Conservation (phyloP, 805 yeast genomes). For the Hemisphaericaspora nanyangensis region DNA sequence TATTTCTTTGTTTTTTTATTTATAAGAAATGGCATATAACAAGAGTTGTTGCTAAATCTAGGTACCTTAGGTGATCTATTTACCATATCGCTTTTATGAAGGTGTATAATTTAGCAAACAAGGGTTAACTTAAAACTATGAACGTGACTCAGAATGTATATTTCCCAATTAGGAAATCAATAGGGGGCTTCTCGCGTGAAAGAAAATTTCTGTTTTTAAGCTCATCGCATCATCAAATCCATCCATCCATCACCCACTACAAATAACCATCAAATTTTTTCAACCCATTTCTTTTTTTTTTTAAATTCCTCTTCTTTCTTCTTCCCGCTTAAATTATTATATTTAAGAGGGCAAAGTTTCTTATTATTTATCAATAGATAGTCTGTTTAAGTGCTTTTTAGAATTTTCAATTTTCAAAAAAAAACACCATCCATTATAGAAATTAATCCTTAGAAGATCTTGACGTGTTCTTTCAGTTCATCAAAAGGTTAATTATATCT, state of each 20-base stretch:
- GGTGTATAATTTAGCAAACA: constrained; percentile 24
- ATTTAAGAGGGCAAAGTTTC: constrained; percentile 38
- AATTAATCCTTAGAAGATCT: background rate
- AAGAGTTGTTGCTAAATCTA: constrained; percentile 4
- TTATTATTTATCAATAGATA: too few species aligned
- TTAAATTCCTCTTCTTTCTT: constrained; percentile 15
- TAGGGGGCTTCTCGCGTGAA: too few species aligned
- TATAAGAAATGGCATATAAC: too few species aligned
- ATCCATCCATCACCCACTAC: background rate
- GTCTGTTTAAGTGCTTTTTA: too few species aligned
- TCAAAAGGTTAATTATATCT: background rate
- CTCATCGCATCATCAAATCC: constrained; percentile 4
- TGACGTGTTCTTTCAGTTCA: constrained; percentile 2
- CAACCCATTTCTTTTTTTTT: constrained; percentile 7
- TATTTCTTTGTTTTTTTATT: too few species aligned
- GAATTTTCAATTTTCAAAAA: too few species aligned
- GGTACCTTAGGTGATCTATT: constrained; percentile 9
- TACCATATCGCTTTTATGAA: too few species aligned
- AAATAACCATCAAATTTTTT: constrained; percentile 6
- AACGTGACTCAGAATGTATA: background rate
- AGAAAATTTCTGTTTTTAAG: background rate
- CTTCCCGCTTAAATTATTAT: constrained; percentile 44
- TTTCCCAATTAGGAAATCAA: constrained; percentile 18
- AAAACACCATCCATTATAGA: too few species aligned
- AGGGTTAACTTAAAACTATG: constrained; percentile 1